Evolutionary conservation across 2,329 filamentous ascomycete species (phyloP), one percentile per base, ranked within the genome.

Genomic region (Fusarium graminum): DNA sequence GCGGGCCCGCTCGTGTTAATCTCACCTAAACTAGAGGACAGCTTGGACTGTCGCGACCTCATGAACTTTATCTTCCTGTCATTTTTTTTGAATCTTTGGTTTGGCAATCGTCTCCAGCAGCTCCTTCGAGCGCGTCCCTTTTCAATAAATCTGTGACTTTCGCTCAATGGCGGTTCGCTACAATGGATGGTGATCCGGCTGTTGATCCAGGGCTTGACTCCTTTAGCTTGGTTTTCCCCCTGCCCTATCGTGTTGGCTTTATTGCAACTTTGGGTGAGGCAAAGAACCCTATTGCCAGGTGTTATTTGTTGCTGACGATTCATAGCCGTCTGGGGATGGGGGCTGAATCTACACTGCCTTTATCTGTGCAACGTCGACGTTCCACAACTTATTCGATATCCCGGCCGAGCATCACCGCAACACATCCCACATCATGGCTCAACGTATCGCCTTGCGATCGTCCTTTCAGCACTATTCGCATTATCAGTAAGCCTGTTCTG

Each of bases 291-390:
- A 25, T 38, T 9, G 10, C 39, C 19, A 43, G 11, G 17, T 25
- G 45, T n/a, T 25, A 28, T 69, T 43, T 9, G 10, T 49, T 36
- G 30, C 59, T 66, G 45, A 66, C 53, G 38, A 34, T n/a, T 29
- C 19, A 62, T 69, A 96, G 93, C 92, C 71, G 90, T 97, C 74
- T 98, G 94, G 94, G 93, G 92, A 76, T 99, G 94, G 93, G 93
- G 90, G 68, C 79, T 91, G 71, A 98, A 97, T 81, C 87, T 98
- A 39, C 93, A 97, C 76, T 94, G 92, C 80, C 88, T 98, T 61
- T 85, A 90, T 73, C 80, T 88, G 59, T 83, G 89, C 74, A 91
- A 91, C 76, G 96, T 99, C 81, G 93, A 97, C 78, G 92, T 97
- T 54, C 92, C 93, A 19, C 84, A 88, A 30, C 85, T 98, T 58